Evolutionary conservation across 495 filamentous ascomycete species (phyloP), one percentile per base, ranked within the genome.

Genomic region (Hypoxylon lienhwacheense): DNA sequence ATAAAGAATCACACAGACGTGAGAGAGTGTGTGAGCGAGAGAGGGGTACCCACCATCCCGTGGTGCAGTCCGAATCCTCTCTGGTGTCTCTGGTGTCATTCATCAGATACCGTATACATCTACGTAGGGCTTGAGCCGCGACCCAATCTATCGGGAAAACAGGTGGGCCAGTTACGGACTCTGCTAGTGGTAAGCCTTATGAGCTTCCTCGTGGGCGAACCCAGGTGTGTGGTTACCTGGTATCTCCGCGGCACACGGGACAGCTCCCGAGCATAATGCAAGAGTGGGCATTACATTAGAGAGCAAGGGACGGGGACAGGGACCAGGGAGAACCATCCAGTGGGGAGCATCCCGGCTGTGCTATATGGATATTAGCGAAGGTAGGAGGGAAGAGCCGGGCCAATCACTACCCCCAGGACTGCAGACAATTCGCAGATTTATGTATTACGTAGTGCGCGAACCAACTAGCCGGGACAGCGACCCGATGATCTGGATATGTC

Each of bases 401-500:
- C 55, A 59, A 48, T 59, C 36, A 41, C 14, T 24, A n/a, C n/a
- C 7, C 15, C n/a, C 22, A 26, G n/a, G n/a, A 36, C 8, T 6
- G 8, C n/a, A 15, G 21, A 37, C 55, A 47, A 22, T 19, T 19
- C 36, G 12, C 7, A 10, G 15, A 16, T 24, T 36, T 15, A 37
- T 42, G 49, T 15, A 37, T 42, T 43, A 50, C 32, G 40, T 34
- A 31, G 44, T 34, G 39, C 46, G 47, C 10, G 39, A 37, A 50
- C 56, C 50, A 60, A 40, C 25, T 32, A 16, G 56, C 25, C 41
- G 57, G 57, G 34, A 47, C 37, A 6, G 11, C 12, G 42, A 55
- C 51, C 57, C 57, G 42, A 21, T 47, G 41, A 16, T 48, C 51
- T 61, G 57, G 57, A 24, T 55, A 11, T 14, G 24, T 41, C 11